phyloP scores from a whole-genome alignment of 2,329 filamentous ascomycete species.

The Aureobasidium melanogenum region DNA sequence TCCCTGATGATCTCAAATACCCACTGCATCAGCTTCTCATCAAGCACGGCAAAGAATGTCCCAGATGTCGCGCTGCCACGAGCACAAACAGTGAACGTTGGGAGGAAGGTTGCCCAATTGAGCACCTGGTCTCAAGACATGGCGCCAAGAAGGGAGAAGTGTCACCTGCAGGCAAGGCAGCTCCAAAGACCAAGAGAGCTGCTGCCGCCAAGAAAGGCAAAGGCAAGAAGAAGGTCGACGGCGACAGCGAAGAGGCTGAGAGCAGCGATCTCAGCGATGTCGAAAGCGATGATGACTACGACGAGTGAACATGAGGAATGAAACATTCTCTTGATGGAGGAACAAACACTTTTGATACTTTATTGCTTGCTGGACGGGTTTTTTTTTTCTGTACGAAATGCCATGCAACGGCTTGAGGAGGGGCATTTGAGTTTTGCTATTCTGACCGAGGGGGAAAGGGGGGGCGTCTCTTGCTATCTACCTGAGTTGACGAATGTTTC shows the following conservation, averaged over 20 bases:
- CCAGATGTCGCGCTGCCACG: slow-evolving; percentile 52
- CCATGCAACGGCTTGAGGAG: neutral
- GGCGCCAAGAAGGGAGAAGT: slow-evolving; percentile 43
- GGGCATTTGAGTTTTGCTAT: neutral
- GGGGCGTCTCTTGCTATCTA: neutral
- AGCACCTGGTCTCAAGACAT: slow-evolving; percentile 51
- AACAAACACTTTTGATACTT: neutral
- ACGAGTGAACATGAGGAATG: neutral
- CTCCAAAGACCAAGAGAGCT: neutral
- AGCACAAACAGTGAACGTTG: slow-evolving; percentile 53
- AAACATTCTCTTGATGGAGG: neutral
- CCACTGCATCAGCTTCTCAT: slow-evolving; percentile 54
- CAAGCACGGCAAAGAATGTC: slow-evolving; percentile 53
- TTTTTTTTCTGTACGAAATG: neutral
- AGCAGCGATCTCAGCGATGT: neutral
- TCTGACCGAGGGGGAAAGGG: neutral
- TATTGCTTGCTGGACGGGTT: neutral
- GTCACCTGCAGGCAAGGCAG: slow-evolving; percentile 50
- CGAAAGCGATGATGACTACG: slow-evolving; percentile 8
- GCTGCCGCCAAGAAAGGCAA: neutral
- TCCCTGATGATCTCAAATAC: slow-evolving; percentile 56
- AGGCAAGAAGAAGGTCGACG: slow-evolving; percentile 1
- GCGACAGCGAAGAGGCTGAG: slow-evolving; percentile 6
- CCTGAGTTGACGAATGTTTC: neutral
- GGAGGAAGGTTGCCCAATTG: slow-evolving; percentile 55